Base-by-base conservation (phyloP, 2,329 filamentous ascomycete genomes). In the Aspergillus sp. region DNA sequence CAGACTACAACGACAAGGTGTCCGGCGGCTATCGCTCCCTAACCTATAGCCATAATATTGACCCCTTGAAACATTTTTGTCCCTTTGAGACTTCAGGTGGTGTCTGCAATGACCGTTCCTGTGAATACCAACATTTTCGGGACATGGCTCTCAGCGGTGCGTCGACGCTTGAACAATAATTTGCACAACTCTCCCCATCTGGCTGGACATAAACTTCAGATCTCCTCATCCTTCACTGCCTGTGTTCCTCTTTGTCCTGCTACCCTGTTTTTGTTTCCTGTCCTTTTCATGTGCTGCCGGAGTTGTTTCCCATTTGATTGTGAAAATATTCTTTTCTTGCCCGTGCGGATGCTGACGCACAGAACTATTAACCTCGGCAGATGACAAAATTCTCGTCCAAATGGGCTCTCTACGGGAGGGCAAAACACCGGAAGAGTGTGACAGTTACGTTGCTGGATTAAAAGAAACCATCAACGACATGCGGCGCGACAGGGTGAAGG, bases 41-140 rank as follows among this genome's bases (percentile, higher is more conserved):
- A 79, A 98, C 93, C 44, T 98, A 93, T 78, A 97, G 91, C 77
- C 90, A 96, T 75, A 88, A 87, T 66, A 96, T 99, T 75, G 87
- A 97, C 71, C 82, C 87, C 23, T 81, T 85, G 60, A 87, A 84
- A 66, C 84, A 85, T 61, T 70, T 98, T 49, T 99, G 95, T 75
- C 88, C 86, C 39, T 88, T 85, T 67, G 90, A 96, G 74, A 78
- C 90, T 62, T 80, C 82, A 48, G 87, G 86, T 52, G 86, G 86
- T 60, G 79, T 81, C 64, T 98, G 95, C 82, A 87, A 88, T 65
- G 90, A 93, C 69, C 73, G 78, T 58, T 80, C 84, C 55, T 99
- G 95, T 77, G 78, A 85, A 56, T 87, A 79, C 63, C 88, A 98
- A 79, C 95, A 99, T 77, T 93, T 96, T 72, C 81, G 82, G 65